Percentiles rank a stretch among this genome's conserved stretches.
Evolutionary conservation across 805 yeast species (phyloP).

Genomic region (Hemisphaericaspora nanyangensis): DNA sequence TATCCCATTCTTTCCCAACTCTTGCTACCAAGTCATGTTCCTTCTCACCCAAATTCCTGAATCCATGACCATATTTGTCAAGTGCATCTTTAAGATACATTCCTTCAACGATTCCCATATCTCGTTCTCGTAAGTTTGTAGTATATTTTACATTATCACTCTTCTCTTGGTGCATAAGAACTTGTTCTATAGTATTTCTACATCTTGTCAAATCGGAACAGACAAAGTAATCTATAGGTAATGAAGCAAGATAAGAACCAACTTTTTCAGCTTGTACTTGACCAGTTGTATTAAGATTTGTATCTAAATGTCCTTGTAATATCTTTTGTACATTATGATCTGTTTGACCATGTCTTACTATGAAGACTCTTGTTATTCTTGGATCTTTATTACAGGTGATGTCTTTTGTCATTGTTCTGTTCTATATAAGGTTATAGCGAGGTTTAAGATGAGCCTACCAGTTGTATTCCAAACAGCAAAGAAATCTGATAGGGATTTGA

Average conservation of each 20-base stretch:
- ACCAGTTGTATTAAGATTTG: slow-evolving; percentile 62
- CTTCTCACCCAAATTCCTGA: slow-evolving; percentile 65
- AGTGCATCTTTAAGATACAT: slow-evolving; percentile 68
- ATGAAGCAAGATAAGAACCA: slow-evolving; percentile 41
- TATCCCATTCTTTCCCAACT: slow-evolving; percentile 44
- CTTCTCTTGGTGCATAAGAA: slow-evolving; percentile 25
- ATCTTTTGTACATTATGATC: slow-evolving; percentile 65
- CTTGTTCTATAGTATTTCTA: slow-evolving; percentile 49
- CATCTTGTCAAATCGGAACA: slow-evolving; percentile 60
- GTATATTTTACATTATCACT: slow-evolving; percentile 25
- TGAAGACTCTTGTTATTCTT: slow-evolving; percentile 45
- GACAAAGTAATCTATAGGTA: slow-evolving; percentile 43
- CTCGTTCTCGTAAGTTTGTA: slow-evolving; percentile 60
- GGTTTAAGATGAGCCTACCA: too few relatives aligned
- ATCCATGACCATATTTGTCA: slow-evolving; percentile 51
- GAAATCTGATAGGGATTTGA: too few relatives aligned
- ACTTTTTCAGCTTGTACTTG: slow-evolving; percentile 52
- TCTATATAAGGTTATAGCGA: neutral
- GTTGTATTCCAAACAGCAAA: too few relatives aligned
- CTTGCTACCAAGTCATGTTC: slow-evolving; percentile 44
- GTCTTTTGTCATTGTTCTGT: slow-evolving; percentile 16
- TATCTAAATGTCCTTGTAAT: slow-evolving; percentile 75
- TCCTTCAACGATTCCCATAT: slow-evolving; percentile 77
- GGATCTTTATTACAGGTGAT: slow-evolving; percentile 30
- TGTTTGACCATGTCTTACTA: slow-evolving; percentile 85